These are phyloP conservation scores for Coelastrella sp. DNA, from an alignment of 139 green algal genomes.

Conservation along the genomic window DNA sequence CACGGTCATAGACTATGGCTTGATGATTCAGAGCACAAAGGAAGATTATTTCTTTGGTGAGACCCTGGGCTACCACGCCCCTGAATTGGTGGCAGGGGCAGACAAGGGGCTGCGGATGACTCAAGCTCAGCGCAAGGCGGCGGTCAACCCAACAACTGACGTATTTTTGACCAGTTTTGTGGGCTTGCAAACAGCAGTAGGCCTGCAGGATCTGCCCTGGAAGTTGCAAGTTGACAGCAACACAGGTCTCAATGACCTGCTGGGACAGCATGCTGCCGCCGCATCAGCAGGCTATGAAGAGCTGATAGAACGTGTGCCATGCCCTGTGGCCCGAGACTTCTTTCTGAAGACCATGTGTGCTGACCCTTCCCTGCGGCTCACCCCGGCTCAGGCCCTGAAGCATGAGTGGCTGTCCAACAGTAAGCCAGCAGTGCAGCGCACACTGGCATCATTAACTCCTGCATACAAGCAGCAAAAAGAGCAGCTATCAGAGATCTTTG, in stretches of 20 bases:
- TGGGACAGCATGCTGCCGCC: neutral
- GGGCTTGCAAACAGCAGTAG: neutral
- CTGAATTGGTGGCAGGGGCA: neutral
- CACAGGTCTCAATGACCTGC: neutral
- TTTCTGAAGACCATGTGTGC: neutral
- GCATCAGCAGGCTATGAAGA: neutral
- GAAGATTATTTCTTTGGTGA: neutral
- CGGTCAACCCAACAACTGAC: neutral
- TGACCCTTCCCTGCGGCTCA: neutral
- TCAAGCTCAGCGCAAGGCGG: neutral
- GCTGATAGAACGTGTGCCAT: neutral
- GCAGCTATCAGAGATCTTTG: no score
- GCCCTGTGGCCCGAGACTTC: neutral
- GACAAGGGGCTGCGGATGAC: neutral
- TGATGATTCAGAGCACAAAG: neutral
- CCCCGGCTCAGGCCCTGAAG: neutral
- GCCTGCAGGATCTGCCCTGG: neutral
- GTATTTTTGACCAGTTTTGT: neutral
- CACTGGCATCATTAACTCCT: neutral
- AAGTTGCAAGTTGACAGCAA: neutral
- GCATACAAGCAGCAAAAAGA: no score
- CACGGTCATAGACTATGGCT: neutral
- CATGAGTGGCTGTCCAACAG: neutral
- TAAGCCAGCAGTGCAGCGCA: neutral
- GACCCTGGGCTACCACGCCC: neutral